A percentile compares a stretch with the other conserved stretches of the same genome.
phyloP scores from a whole-genome alignment of 129 eudicot species.

The sunflower (Helianthus annuus) region HanXRQr2.0-SUNRISE NC_035436.2:58416259-58416758 shows the following conservation, averaged over 20 bases:
- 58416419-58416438: slow-evolving; percentile 74
- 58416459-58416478: slow-evolving; percentile 91
- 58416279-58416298: slow-evolving; percentile 28
- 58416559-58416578: slow-evolving; percentile 18
- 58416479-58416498: slow-evolving; percentile 80
- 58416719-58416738: too few species aligned
- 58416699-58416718: background rate
- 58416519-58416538: slow-evolving; percentile 67
- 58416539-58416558: slow-evolving; percentile 19
- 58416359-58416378: slow-evolving; percentile 64
- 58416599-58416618: background rate
- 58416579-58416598: background rate
- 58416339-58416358: slow-evolving; percentile 64
- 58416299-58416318: slow-evolving; percentile 88
- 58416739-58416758: too few species aligned
- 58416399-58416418: slow-evolving; percentile 96
- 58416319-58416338: slow-evolving; percentile 68
- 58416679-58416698: background rate
- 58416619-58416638: background rate
- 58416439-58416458: slow-evolving; percentile 90
- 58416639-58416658: background rate
- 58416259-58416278: too few species aligned
- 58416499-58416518: slow-evolving; percentile 82
- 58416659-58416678: background rate
- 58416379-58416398: slow-evolving; percentile 72